phyloP scores from a whole-genome alignment of 75 land plant genomes.

The Selaginella moellendorffii region DNA sequence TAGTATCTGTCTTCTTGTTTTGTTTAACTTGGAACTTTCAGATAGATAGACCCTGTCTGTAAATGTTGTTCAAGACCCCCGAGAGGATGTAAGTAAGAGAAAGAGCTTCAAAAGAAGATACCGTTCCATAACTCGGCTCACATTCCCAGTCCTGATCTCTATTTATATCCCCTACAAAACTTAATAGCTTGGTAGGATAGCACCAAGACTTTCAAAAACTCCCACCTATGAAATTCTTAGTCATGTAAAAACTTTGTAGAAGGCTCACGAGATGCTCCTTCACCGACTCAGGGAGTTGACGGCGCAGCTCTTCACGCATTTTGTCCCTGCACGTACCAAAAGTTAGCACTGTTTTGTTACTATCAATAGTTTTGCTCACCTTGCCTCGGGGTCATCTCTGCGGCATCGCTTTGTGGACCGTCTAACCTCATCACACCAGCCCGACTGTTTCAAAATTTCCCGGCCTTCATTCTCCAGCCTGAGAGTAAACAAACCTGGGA shows the following conservation, averaged over 20 bases:
- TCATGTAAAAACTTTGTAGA: neutral
- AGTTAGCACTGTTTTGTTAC: too few relatives aligned
- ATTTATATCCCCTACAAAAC: neutral
- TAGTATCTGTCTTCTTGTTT: too few relatives aligned
- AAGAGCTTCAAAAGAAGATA: too few relatives aligned
- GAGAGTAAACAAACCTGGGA: neutral
- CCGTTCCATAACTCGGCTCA: too few relatives aligned
- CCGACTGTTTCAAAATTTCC: constrained; percentile 16
- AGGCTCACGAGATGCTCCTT: neutral
- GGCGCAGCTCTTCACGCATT: neutral
- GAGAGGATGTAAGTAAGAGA: too few relatives aligned
- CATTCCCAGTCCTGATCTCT: too few relatives aligned
- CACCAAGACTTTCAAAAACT: neutral
- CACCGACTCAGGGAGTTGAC: neutral
- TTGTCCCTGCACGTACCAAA: neutral
- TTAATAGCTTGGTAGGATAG: neutral
- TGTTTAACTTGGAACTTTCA: too few relatives aligned
- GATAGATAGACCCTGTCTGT: too few relatives aligned
- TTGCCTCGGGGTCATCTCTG: neutral
- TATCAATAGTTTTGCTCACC: neutral
- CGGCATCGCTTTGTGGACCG: constrained; percentile 15
- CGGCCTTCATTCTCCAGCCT: constrained; percentile 26
- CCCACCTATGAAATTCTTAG: neutral
- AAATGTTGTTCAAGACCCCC: too few relatives aligned
- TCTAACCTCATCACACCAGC: constrained; percentile 27